These are phyloP conservation scores for Prinsepia uniflora DNA, from an alignment of 306 rosid genomes.

Conservation along the genomic window DNA sequence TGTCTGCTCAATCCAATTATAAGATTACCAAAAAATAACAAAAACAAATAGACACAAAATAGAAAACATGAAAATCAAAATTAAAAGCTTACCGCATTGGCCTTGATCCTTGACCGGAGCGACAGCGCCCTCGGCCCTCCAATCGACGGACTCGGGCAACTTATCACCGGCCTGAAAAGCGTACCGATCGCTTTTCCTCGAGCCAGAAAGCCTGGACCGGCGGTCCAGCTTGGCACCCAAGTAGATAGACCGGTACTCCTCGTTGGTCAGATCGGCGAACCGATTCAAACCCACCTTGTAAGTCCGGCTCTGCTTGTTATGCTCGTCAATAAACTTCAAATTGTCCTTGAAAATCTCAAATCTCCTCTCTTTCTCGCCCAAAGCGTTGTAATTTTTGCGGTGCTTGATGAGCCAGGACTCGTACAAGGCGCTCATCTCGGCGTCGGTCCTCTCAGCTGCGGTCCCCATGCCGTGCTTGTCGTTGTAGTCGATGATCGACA, in stretches of 20 bases:
- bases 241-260: conserved; percentile 49
- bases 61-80: not conserved
- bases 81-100: conserved; percentile 64
- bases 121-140: conserved; percentile 81
- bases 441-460: conserved; percentile 22
- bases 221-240: conserved; percentile 35
- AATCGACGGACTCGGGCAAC: conserved; percentile 62
- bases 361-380: conserved; percentile 64
- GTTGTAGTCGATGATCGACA: conserved; percentile 74
- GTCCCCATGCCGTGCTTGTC: conserved; percentile 31
- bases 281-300: conserved; percentile 56
- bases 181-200: conserved; percentile 44
- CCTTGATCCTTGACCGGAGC: conserved; percentile 80
- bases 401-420: conserved; percentile 73
- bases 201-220: conserved; percentile 1
- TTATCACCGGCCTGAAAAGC: conserved; percentile 40
- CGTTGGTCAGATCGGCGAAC: conserved; percentile 81
- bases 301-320: conserved; percentile 35
- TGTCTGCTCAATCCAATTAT: not conserved
- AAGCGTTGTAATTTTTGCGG: conserved; percentile 53
- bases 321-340: conserved; percentile 47
- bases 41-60: not conserved
- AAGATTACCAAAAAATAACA: not conserved
- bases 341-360: conserved; percentile 76
- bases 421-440: conserved; percentile 36